Evolutionary conservation across 2,329 filamentous ascomycete genomes (phyloP), one percentile per base, ranked within the genome.

Genomic region (Cladosporium sp.): DNA sequence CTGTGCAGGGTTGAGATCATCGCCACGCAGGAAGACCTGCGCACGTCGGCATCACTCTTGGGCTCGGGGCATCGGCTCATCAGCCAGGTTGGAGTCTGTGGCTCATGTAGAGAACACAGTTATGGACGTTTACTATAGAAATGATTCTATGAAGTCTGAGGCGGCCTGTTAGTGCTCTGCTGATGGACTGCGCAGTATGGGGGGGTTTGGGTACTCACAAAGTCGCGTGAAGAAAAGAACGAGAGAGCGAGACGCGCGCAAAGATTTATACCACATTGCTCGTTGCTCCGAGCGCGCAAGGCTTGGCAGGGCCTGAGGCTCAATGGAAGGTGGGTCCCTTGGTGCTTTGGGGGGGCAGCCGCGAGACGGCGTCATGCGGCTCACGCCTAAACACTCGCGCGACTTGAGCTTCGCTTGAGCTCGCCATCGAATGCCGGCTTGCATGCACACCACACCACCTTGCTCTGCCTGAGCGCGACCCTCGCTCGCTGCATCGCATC

Each of bases 21-120:
- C 64, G 64, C 68, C 68, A 65, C 60, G 56, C 50, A 60, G 57
- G 22, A 28, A 51, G 50, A 56, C 50, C 57, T 57, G 58, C 59
- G 47, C 57, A 62, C 61, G 64, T 60, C 54, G 67, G 68, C 68
- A 69, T 70, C 68, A 70, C 68, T 69, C 68, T 70, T 62, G 64
- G 65, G 66, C 65, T 60, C 61, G 62, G 67, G 62, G 67, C 67
- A 67, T 69, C 63, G 60, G 58, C 62, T 70, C 67, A 70, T 70
- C 68, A 67, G 62, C 65, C 67, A 64, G 65, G 67, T 64, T 68
- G 68, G 66, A 69, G 67, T 69, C 66, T 67, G 58, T 60, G 58
- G 58, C 58, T 59, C 53, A 52, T 59, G 58, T 59, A 59, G 53
- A 59, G 58, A 59, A 59, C 58, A 59, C 58, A 59, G 58, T 54